A percentile compares a stretch with the other conserved stretches of the same genome.
These are phyloP conservation scores for Populus trichocarpa DNA, from an alignment of 441 rosid species.

Conservation along the genomic window DNA sequence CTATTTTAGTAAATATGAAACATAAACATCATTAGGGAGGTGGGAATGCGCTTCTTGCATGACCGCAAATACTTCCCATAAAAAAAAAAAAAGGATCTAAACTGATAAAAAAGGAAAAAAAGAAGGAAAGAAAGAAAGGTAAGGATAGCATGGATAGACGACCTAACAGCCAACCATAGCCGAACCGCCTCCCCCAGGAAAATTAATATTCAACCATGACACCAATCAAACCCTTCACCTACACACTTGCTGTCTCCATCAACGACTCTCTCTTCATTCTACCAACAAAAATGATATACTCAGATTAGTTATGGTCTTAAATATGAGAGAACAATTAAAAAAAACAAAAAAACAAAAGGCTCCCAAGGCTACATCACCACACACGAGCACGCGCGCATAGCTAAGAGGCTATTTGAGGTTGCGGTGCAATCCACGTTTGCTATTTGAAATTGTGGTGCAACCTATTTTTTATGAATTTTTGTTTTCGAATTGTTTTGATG, in stretches of 20 bases:
- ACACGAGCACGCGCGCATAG: rapidly evolving
- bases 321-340: not conserved
- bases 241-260: not conserved
- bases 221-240: constrained; percentile 7
- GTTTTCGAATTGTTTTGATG: too few relatives aligned
- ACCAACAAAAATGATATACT: not conserved
- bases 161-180: constrained; percentile 42
- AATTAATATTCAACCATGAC: not conserved
- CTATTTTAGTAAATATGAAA: too few relatives aligned
- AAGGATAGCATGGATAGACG: constrained; percentile 27
- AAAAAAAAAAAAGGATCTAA: too few relatives aligned
- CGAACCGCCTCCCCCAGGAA: constrained; percentile 16
- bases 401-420: rapidly evolving
- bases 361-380: too few relatives aligned
- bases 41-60: too few relatives aligned
- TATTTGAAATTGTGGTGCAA: too few relatives aligned
- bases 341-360: too few relatives aligned
- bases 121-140: not conserved
- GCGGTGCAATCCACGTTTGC: rapidly evolving
- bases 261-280: not conserved
- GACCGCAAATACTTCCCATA: too few relatives aligned
- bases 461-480: too few relatives aligned
- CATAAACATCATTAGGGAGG: too few relatives aligned
- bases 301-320: not conserved
- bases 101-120: too few relatives aligned